Conservation (phyloP, 1,284 basidiomycete species). For the Fomitopsis pinicola region DNA sequence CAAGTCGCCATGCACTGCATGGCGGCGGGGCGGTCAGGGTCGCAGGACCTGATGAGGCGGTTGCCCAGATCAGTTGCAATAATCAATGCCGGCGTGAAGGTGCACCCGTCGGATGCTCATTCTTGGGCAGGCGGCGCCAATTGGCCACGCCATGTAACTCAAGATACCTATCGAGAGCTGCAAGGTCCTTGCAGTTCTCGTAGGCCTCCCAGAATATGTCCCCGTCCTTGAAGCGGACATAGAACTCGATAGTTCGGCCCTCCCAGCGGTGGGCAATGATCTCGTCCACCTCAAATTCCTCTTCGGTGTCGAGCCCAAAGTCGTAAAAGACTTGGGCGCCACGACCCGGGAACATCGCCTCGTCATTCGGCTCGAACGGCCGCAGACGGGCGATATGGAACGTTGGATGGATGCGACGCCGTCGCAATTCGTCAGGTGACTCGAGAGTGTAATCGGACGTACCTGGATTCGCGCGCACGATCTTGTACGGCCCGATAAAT, state of each 20-base stretch:
- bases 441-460: slow-evolving; percentile 24
- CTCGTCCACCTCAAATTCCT: slow-evolving; percentile 21
- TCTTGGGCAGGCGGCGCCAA: background rate
- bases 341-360: slow-evolving; percentile 21
- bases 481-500: slow-evolving; percentile 29
- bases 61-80: too few species aligned
- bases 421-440: slow-evolving; percentile 19
- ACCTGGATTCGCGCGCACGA: slow-evolving; percentile 10
- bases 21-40: too few species aligned
- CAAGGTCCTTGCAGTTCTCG: slow-evolving; percentile 15
- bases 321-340: slow-evolving; percentile 20
- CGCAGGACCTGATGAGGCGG: too few species aligned
- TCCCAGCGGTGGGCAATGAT: slow-evolving; percentile 28
- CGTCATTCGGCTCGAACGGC: slow-evolving; percentile 21
- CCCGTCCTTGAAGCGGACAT: slow-evolving; percentile 32
- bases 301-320: slow-evolving; percentile 17
- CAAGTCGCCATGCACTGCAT: too few species aligned
- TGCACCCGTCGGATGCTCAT: background rate
- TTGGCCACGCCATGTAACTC: slow-evolving; percentile 6
- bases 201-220: slow-evolving; percentile 28
- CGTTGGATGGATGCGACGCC: slow-evolving; percentile 20
- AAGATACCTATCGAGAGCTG: slow-evolving; percentile 24
- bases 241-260: slow-evolving; percentile 20
- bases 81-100: too few species aligned
- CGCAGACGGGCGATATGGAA: slow-evolving; percentile 26